Evolutionary conservation across 495 filamentous ascomycete genomes (phyloP), one percentile per base, ranked within the genome.

Genomic region (Lichina pygmaea): DNA sequence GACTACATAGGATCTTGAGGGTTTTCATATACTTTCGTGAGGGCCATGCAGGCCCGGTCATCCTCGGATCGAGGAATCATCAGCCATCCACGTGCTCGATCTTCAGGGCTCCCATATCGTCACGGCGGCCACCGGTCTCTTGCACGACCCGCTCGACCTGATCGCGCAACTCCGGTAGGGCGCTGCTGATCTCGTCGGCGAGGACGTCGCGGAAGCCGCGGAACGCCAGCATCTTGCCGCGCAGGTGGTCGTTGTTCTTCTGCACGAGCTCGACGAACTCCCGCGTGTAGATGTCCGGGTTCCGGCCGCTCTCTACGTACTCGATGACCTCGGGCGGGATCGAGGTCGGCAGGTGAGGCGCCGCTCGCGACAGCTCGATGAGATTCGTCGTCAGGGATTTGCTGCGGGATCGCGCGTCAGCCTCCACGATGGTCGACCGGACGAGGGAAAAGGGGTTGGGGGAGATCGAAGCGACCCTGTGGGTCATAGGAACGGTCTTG

Each of bases 231-330:
- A 67, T 70, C 66, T 84, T 85, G 16, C 89, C 89, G 53, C 79
- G 78, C 53, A 86, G 60, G 48, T 77, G 66, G 62, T 93, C 86
- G 57, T 95, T 95, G 33, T 71, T 66, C 50, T 75, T 68, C 57
- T 86, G 72, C 17, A 83, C 81, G 15, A 82, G 65, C 72, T 97
- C 91, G 42, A 95, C 84, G 54, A 94, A 93, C 63, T 95, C 86
- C 36, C 89, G 71, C 45, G 86, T 95, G 66, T 94, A 99, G 61
- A 99, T 93, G 57, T 95, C 86, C 11, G 89, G 89, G 62, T 99
- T 99, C 41, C 89, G 78, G 10, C 83, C 75, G 44, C 78, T 69
- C 58, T 94, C 85, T 44, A 99, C 81, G 63, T 99, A 99, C 49
- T 78, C 68, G 54, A 94, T 79, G 9, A 97, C 74, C 51, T 93